phyloP scores from a whole-genome alignment of 768 basidiomycete species.

The Lyophyllum semitale region DNA sequence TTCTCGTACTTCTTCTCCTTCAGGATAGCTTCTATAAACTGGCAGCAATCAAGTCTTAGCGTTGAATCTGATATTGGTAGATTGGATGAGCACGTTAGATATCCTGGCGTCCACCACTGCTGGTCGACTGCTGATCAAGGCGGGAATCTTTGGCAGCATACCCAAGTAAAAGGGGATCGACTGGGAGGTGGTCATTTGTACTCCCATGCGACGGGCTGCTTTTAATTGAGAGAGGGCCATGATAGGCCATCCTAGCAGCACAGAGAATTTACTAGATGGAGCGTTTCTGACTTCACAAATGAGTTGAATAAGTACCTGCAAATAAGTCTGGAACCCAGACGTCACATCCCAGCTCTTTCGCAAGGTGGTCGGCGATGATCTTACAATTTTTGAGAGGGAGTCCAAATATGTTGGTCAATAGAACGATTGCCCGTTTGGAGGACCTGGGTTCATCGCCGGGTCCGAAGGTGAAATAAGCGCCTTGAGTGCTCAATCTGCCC shows the following conservation, averaged over 20 bases:
- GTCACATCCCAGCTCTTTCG: slow-evolving; percentile 52
- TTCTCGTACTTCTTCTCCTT: slow-evolving; percentile 41
- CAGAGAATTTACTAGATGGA: neutral
- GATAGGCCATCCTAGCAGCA: slow-evolving; percentile 6
- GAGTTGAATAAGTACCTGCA: slow-evolving; percentile 50
- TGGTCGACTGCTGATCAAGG: slow-evolving; percentile 32
- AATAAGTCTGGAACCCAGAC: slow-evolving; percentile 71
- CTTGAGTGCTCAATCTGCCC: slow-evolving; percentile 37
- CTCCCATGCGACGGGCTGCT: slow-evolving; percentile 26
- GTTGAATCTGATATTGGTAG: too few relatives aligned
- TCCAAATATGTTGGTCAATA: slow-evolving; percentile 63
- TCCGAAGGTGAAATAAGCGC: slow-evolving; percentile 44
- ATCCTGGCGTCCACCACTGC: slow-evolving; percentile 30
- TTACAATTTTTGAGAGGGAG: slow-evolving; percentile 54
- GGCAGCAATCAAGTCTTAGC: neutral
- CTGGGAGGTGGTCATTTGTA: slow-evolving; percentile 29
- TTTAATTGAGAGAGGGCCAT: slow-evolving; percentile 5
- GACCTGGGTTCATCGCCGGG: slow-evolving; percentile 6
- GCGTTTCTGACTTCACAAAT: slow-evolving; percentile 34
- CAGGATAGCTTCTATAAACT: slow-evolving; percentile 37
- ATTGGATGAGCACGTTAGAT: slow-evolving; percentile 13
- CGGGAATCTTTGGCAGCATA: slow-evolving; percentile 30
- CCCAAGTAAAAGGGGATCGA: slow-evolving; percentile 30
- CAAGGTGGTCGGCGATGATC: slow-evolving; percentile 57
- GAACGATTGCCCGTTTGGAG: slow-evolving; percentile 44